Evolutionary conservation across 2,329 filamentous ascomycete genomes (phyloP).

Genomic region (Colletotrichum shisoi): DNA sequence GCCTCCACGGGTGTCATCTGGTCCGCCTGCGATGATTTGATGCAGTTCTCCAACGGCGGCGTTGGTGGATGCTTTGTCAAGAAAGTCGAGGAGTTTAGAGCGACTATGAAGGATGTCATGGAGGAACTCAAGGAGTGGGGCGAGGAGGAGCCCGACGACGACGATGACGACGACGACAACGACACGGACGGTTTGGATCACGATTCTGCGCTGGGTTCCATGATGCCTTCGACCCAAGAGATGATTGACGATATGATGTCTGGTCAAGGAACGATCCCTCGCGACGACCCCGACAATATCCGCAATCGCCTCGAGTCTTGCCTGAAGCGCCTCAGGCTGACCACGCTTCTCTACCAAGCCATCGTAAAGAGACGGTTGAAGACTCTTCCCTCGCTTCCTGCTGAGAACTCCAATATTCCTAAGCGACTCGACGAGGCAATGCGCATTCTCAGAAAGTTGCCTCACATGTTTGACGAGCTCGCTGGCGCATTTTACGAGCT

Average conservation of each 20-base stretch:
- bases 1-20: conserved; percentile 80
- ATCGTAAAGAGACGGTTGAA: conserved; percentile 74
- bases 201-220: conserved; percentile 47
- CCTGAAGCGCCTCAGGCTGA: conserved; percentile 71
- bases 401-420: conserved; percentile 46
- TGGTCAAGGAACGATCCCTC: conserved; percentile 67
- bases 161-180: conserved; percentile 60
- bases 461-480: conserved; percentile 74
- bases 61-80: conserved; percentile 73
- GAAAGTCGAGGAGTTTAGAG: conserved; percentile 77
- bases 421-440: conserved; percentile 65
- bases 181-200: conserved; percentile 54
- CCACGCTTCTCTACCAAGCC: conserved; percentile 73
- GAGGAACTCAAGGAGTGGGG: conserved; percentile 89
- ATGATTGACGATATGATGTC: conserved; percentile 74
- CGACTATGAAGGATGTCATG: conserved; percentile 81
- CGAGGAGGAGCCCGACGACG: conserved; percentile 72
- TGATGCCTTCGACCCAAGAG: conserved; percentile 57
- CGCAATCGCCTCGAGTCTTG: conserved; percentile 70
- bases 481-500: conserved; percentile 77
- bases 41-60: conserved; percentile 69
- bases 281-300: conserved; percentile 69
- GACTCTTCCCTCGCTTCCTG: conserved; percentile 58
- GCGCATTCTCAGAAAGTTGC: conserved; percentile 64
- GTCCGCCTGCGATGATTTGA: conserved; percentile 80